phyloP scores from a whole-genome alignment of 768 basidiomycete genomes.

The Pleurotus citrinopileatus region DNA sequence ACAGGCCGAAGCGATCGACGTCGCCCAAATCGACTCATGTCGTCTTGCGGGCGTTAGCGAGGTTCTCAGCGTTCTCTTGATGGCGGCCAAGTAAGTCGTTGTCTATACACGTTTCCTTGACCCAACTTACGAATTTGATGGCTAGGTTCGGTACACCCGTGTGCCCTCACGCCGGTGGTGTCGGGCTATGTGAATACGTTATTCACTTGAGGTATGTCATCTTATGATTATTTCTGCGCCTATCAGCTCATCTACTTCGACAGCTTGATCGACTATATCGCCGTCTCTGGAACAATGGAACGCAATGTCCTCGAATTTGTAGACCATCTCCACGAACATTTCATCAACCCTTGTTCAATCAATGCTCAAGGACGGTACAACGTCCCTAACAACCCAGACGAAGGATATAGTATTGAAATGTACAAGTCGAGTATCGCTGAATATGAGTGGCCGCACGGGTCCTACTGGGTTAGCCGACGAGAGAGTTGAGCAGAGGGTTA shows the following conservation, averaged over 20 bases:
- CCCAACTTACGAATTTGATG: neutral
- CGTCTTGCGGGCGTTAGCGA: constrained; percentile 92
- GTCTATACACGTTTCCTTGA: neutral
- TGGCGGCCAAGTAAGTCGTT: constrained; percentile 79
- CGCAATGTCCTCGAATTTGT: constrained; percentile 91
- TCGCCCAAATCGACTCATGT: constrained; percentile 94
- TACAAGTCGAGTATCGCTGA: constrained; percentile 73
- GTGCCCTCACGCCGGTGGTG: constrained; percentile 94
- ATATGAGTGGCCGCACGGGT: constrained; percentile 84
- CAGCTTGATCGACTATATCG: constrained; percentile 91
- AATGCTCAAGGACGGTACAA: constrained; percentile 85
- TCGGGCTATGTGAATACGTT: constrained; percentile 90
- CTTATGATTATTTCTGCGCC: neutral
- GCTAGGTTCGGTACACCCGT: constrained; percentile 77
- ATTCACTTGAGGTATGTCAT: constrained; percentile 67
- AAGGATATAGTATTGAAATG: constrained; percentile 94
- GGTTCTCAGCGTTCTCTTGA: constrained; percentile 84
- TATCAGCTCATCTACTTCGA: neutral
- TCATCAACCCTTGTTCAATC: constrained; percentile 85
- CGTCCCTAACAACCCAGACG: constrained; percentile 69
- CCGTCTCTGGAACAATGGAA: constrained; percentile 88
- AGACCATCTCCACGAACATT: constrained; percentile 94
- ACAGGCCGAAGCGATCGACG: constrained; percentile 88
- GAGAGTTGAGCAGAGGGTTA: constrained; percentile 9
- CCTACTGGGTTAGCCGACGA: constrained; percentile 60